These are phyloP conservation scores for Podaxis sp. DNA, from an alignment of 768 basidiomycete genomes.

Conservation along the genomic window DNA sequence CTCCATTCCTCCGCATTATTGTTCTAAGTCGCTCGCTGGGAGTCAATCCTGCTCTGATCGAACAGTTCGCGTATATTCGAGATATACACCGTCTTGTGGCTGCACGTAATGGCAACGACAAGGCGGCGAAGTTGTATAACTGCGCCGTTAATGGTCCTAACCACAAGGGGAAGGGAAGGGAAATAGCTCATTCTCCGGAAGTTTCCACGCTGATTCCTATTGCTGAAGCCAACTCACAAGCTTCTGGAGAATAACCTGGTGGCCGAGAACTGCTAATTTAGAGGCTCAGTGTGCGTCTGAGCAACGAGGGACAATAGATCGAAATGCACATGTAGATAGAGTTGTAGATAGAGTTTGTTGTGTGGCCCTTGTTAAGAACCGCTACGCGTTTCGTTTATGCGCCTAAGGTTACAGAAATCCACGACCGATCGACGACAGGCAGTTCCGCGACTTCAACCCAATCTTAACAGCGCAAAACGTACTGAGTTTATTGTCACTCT, in stretches of 20 bases:
- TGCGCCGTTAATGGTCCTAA: background rate
- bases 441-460: too few relatives aligned
- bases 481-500: too few relatives aligned
- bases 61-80: slow-evolving; percentile 6
- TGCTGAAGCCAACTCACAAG: slow-evolving; percentile 3
- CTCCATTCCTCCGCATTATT: slow-evolving; percentile 10
- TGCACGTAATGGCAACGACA: background rate
- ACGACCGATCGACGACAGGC: too few relatives aligned
- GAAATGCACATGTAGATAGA: background rate
- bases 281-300: too few relatives aligned
- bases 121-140: background rate
- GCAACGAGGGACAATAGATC: background rate
- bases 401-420: too few relatives aligned
- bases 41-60: background rate
- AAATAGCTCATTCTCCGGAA: background rate
- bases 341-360: too few relatives aligned
- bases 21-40: slow-evolving; percentile 9
- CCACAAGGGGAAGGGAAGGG: background rate
- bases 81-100: background rate
- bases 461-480: too few relatives aligned
- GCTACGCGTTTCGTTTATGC: too few relatives aligned
- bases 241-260: background rate
- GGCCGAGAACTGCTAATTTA: background rate
- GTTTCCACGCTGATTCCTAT: background rate
- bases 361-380: too few relatives aligned